Evolutionary conservation across 1,284 basidiomycete species (phyloP), one percentile per base, ranked within the genome.

Genomic region (Phellinidium pouzarii): DNA sequence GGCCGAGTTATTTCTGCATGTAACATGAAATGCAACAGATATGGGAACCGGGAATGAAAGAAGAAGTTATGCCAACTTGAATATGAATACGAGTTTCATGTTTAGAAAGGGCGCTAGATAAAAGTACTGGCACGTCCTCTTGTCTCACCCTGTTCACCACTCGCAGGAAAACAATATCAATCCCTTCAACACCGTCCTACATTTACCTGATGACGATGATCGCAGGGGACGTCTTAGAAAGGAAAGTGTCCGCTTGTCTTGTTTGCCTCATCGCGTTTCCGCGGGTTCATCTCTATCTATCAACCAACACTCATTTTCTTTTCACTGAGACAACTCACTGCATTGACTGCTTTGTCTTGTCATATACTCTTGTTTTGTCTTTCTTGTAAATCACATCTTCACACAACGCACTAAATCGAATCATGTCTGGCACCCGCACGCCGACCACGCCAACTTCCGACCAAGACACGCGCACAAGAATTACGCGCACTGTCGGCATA

Each of bases 401-500:
- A 36, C 22, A 11, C 17, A 40, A 26, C 11, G 47, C 44, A 12
- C 19, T 45, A n/a, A n/a, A n/a, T n/a, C n/a, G n/a, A 20, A 34
- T n/a, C 22, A 55, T 55, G 53, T 51, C 49, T 37, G 53, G 53
- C 22, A 46, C 53, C 34, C 47, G 40, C 4, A 47, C 53, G 23
- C 53, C 53, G 7, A 46, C 53, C 4, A 47, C 53, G 23, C 53
- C 53, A 8, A 46, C 53, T 48, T 50, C 48, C 26, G 53, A 55
- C 26, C 22, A 41, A 25, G 49, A 38, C 27, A 41, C 48, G n/a
- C 53, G 48, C 37, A 36, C 48, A 23, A 49, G 49, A 22, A 44
- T 47, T 9, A 84, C 84, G 38, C 75, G 86, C 53, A 87, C 85
- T 0, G 79, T 88, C 45, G 86, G 84, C 12, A 86, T 89, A 57